Evolutionary conservation across 2,329 filamentous ascomycete species (phyloP).

Genomic region (Diaporthe nobilis): DNA sequence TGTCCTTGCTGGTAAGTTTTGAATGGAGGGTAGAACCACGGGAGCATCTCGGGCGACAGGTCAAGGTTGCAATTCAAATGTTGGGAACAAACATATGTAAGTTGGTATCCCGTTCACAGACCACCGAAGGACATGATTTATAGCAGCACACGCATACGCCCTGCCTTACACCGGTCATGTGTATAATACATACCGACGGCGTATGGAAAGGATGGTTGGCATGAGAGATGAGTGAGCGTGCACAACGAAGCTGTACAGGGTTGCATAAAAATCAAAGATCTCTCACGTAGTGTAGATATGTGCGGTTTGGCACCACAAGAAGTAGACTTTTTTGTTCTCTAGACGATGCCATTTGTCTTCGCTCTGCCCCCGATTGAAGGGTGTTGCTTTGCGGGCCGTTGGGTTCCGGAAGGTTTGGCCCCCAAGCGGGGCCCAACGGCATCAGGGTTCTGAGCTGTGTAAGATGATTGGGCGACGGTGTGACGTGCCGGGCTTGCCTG

Average conservation of each 20-base stretch:
- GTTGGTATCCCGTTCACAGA: not conserved
- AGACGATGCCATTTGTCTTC: not conserved
- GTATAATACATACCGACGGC: not conserved
- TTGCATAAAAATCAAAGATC: not conserved
- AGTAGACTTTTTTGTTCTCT: not conserved
- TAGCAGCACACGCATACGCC: not conserved
- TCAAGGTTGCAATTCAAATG: too few relatives aligned
- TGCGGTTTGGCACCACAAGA: not conserved
- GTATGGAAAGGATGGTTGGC: not conserved
- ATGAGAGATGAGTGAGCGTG: not conserved
- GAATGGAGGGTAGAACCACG: not conserved
- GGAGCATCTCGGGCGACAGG: not conserved
- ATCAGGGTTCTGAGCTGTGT: conserved; percentile 31
- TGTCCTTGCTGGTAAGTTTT: not conserved
- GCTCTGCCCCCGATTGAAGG: not conserved
- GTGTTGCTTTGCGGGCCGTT: not conserved
- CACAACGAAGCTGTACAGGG: not conserved
- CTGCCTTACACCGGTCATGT: not conserved
- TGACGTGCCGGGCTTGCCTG: conserved; percentile 16
- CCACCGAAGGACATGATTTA: not conserved
- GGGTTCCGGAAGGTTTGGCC: not conserved
- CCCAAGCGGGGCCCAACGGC: conserved; percentile 12
- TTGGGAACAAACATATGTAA: too few relatives aligned
- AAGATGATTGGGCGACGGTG: conserved; percentile 40
- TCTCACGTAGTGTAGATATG: not conserved